Base-by-base conservation (phyloP, 2,329 filamentous ascomycete genomes). In the Raffaelea arxii region DNA sequence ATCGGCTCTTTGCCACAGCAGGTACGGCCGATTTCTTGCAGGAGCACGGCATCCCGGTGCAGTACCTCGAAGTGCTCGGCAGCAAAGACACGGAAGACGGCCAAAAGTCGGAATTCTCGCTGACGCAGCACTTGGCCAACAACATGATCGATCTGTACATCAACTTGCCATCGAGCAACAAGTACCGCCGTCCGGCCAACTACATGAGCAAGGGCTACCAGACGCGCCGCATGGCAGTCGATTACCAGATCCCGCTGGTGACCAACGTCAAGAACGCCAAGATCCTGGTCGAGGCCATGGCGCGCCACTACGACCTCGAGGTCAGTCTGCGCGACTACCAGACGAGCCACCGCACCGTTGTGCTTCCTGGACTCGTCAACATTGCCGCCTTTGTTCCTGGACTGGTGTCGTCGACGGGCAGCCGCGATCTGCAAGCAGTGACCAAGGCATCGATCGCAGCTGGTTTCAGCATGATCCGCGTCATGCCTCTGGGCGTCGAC, bases 251-350 rank as follows among this genome's bases (percentile, higher is more conserved):
- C 46, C 92, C 92, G 49, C 72, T 98, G 50, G 91, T 98, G 18
- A 98, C 92, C 46, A 98, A 98, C 59, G 92, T 98, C 65, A 98
- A 98, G 78, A 97, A 96, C 62, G 92, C 92, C 49, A 98, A 97
- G 75, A 87, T 98, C 49, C 70, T 98, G 44, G 84, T 98, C 45
- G 92, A 98, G 69, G 92, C 91, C 21, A 86, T 98, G 54, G 82
- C 89, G 47, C 82, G 91, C 49, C 84, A 94, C 63, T 95, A 88
- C 61, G 82, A 90, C 55, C 75, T 98, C 46, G 81, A 86, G 32
- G 80, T 98, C 48, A 79, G 80, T 60, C 83, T 81, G 54, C 80
- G 90, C 47, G 92, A 98, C 67, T 94, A 84, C 67, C 89, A 95
- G 70, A 91, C 88, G 41, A 96, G 92, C 67, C 84, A 90, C 63